Conservation (phyloP, 345 rosid species). For the Acer saccharum region DNA sequence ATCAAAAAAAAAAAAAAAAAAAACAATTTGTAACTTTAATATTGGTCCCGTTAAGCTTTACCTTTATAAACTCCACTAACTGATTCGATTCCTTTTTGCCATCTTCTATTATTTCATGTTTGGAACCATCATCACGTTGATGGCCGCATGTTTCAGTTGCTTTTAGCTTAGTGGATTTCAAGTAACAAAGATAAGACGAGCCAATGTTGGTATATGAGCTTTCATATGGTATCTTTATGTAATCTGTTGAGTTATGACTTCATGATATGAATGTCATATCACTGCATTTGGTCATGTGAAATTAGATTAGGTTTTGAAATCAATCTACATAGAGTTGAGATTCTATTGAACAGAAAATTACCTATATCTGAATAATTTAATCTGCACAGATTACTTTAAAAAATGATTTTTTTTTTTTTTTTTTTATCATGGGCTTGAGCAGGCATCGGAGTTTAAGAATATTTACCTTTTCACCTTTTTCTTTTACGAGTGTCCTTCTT, state of each 20-base stretch:
- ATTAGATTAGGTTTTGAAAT: neutral
- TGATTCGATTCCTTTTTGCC: conserved; percentile 20
- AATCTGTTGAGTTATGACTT: neutral
- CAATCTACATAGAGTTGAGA: neutral
- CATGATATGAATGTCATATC: neutral
- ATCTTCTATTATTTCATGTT: neutral
- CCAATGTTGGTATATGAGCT: neutral
- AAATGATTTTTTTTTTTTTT: neutral
- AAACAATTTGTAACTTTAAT: neutral
- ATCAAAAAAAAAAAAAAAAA: neutral
- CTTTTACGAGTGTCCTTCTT: neutral
- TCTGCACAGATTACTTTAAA: neutral
- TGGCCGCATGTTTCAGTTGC: neutral
- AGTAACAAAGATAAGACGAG: neutral
- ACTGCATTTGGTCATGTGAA: neutral
- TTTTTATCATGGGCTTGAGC: neutral
- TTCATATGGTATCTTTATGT: neutral
- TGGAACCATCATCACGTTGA: neutral
- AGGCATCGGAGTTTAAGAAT: neutral
- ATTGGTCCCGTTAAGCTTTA: conserved; percentile 13
- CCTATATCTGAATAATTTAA: neutral
- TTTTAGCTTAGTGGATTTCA: neutral
- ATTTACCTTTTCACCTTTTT: neutral
- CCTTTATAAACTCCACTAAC: conserved; percentile 18
- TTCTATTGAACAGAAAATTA: neutral